A percentile compares a stretch with the other conserved stretches of the same genome.
phyloP scores from a whole-genome alignment of 306 rosid genomes.

The Trifolium subterraneum region DNA sequence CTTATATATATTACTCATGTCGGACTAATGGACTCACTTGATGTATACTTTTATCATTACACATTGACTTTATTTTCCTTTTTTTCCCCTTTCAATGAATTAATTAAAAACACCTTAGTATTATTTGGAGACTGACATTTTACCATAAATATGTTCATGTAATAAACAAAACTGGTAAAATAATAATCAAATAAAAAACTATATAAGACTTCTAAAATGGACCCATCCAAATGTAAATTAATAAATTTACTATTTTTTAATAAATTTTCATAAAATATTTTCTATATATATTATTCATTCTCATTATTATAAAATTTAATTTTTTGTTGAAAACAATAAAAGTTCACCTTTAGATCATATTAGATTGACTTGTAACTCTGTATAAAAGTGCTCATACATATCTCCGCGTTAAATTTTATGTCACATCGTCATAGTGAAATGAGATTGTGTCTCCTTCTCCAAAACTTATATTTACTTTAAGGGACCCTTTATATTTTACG shows the following conservation, averaged over 20 bases:
- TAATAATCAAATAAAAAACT: too few species aligned
- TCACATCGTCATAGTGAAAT: constrained; percentile 4
- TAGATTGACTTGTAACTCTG: too few species aligned
- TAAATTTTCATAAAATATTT: too few species aligned
- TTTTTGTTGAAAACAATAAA: too few species aligned
- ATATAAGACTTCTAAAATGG: too few species aligned
- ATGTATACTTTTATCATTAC: constrained; percentile 26
- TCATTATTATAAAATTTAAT: too few species aligned
- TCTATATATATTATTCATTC: too few species aligned
- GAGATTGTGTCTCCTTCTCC: not conserved
- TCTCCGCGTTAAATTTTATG: not conserved
- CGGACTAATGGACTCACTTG: constrained; percentile 11
- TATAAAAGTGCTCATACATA: too few species aligned
- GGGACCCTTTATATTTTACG: not conserved
- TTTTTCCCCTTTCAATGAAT: not conserved
- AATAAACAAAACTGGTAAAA: not conserved
- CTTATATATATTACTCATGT: not conserved
- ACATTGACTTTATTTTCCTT: constrained; percentile 18
- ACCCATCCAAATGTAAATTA: too few species aligned
- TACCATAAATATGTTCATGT: not conserved
- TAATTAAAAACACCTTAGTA: not conserved
- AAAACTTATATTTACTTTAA: constrained; percentile 2
- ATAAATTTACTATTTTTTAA: too few species aligned
- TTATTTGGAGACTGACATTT: constrained; percentile 1
- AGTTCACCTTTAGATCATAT: too few species aligned